A percentile compares a stretch with the other conserved stretches of the same genome.
Conservation (phyloP, 331 rosid species). For the Saraca asoca region DNA sequence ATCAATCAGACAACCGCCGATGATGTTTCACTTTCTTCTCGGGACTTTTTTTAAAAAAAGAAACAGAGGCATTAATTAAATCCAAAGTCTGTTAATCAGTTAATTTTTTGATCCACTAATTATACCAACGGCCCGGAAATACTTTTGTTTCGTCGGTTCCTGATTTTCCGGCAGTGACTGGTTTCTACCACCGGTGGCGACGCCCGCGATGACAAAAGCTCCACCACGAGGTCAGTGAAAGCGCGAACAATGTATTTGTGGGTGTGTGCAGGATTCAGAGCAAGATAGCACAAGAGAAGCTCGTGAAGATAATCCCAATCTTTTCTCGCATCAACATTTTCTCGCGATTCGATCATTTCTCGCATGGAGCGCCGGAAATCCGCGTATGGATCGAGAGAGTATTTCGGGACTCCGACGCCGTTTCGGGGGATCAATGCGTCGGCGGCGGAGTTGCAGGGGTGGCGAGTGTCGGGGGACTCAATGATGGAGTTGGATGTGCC, state of each 20-base stretch:
- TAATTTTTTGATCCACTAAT: neutral
- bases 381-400: conserved; percentile 63
- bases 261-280: conserved; percentile 65
- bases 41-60: neutral
- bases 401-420: conserved; percentile 60
- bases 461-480: conserved; percentile 50
- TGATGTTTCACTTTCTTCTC: neutral
- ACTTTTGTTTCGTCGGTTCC: too few species aligned
- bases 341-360: conserved; percentile 74
- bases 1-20: conserved; percentile 28
- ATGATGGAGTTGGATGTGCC: conserved; percentile 83
- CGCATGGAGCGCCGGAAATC: conserved; percentile 86
- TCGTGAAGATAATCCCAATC: conserved; percentile 74
- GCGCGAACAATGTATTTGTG: conserved; percentile 80
- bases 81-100: too few species aligned
- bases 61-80: neutral
- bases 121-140: too few species aligned
- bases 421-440: conserved; percentile 25
- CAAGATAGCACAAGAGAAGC: conserved; percentile 76
- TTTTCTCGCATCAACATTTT: conserved; percentile 37
- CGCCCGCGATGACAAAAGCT: conserved; percentile 38
- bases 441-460: neutral
- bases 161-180: conserved; percentile 21
- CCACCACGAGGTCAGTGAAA: conserved; percentile 68
- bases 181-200: neutral